These are phyloP conservation scores for Annona squamosa DNA, from an alignment of 164 flowering plant species.

Conservation along the genomic window DNA sequence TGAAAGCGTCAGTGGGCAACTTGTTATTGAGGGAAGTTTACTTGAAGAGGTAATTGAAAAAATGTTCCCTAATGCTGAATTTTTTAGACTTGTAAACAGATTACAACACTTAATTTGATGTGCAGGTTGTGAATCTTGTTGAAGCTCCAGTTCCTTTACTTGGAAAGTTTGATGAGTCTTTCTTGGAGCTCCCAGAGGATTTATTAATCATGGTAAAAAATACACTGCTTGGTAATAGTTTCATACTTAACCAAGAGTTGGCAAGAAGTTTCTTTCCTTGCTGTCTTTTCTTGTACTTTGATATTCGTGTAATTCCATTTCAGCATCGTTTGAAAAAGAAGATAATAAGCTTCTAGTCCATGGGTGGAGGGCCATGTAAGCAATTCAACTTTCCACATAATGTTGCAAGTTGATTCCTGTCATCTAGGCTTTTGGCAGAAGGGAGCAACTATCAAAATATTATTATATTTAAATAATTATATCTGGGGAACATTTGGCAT, in stretches of 20 bases:
- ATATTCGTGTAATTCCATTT: neutral
- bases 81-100: neutral
- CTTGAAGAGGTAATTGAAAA: constrained; percentile 60
- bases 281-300: neutral
- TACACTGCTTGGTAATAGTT: neutral
- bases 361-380: neutral
- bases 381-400: neutral
- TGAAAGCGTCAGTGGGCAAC: constrained; percentile 52
- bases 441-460: neutral
- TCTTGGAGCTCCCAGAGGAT: constrained; percentile 82
- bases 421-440: neutral
- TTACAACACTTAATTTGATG: neutral
- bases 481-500: too few relatives aligned
- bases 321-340: too few relatives aligned
- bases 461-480: too few relatives aligned
- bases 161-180: constrained; percentile 75
- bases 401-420: neutral
- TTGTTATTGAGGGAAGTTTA: constrained; percentile 36
- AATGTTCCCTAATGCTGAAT: neutral
- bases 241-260: neutral
- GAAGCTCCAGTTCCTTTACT: constrained; percentile 87
- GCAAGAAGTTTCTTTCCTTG: neutral
- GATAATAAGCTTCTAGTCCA: neutral
- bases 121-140: constrained; percentile 89
- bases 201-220: constrained; percentile 70